Percentiles rank a stretch among this genome's conserved stretches.
Evolutionary conservation across 805 yeast genomes (phyloP).

Genomic region (Brettanomyces anomalus): DNA sequence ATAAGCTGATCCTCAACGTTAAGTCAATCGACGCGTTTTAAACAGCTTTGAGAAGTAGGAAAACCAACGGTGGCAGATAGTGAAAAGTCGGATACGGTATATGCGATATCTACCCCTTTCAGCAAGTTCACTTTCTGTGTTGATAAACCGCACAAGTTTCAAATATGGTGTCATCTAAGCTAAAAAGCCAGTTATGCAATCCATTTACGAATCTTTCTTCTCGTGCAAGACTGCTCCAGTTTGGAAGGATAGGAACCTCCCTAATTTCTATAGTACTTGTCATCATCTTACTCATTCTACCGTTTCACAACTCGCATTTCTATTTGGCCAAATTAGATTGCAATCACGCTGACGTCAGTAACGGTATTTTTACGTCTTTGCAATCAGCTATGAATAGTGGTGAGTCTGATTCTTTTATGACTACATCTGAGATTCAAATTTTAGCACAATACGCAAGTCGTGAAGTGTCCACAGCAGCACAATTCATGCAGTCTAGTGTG

Average conservation of each 20-base stretch:
- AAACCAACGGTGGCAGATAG: no score
- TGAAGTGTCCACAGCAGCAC: constrained; percentile 41
- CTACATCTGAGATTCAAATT: constrained; percentile 40
- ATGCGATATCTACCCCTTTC: no score
- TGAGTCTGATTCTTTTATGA: constrained; percentile 21
- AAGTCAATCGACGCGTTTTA: no score
- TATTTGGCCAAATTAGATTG: constrained; percentile 35
- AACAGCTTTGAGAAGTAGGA: no score
- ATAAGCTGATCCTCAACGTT: no score
- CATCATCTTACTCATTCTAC: constrained; percentile 2
- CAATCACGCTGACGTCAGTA: constrained; percentile 42
- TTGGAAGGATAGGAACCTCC: constrained; percentile 9
- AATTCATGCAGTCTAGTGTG: constrained; percentile 32
- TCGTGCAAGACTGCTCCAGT: constrained; percentile 18
- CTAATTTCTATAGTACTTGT: constrained; percentile 1
- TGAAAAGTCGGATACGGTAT: no score
- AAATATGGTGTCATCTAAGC: no score
- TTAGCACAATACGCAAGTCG: constrained; percentile 36
- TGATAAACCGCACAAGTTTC: no score
- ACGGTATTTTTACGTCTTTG: constrained; percentile 41
- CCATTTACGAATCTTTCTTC: constrained; percentile 21
- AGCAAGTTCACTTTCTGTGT: no score
- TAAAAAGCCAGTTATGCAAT: no score
- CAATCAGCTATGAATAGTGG: constrained; percentile 15
- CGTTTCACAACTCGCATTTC: background rate